These are phyloP conservation scores for Cladosporium phlei DNA, from an alignment of 2,329 filamentous ascomycete species.

Conservation along the genomic window DNA sequence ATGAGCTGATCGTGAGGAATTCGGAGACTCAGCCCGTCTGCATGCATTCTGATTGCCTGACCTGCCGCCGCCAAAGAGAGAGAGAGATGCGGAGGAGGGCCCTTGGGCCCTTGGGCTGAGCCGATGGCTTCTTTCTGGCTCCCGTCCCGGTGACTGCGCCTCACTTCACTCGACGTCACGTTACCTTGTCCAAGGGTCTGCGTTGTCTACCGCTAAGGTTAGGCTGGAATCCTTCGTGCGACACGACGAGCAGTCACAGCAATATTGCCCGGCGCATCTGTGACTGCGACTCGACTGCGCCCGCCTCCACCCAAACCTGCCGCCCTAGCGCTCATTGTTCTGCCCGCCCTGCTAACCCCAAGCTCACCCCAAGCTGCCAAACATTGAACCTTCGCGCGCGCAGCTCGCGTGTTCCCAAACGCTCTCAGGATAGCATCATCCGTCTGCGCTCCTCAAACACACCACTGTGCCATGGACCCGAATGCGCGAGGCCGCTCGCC, in stretches of 20 bases:
- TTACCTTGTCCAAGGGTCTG: no score
- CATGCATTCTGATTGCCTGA: no score
- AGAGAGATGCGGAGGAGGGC: no score
- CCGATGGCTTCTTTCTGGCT: no score
- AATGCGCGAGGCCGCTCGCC: constrained; percentile 25
- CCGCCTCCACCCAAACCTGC: constrained; percentile 1
- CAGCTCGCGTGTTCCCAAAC: constrained; percentile 4
- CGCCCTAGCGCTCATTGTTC: background rate
- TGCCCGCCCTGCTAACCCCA: background rate
- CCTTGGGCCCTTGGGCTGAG: no score
- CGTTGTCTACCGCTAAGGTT: no score
- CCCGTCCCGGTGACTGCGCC: no score
- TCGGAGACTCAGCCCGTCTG: no score
- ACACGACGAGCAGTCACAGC: background rate
- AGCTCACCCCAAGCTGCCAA: no score
- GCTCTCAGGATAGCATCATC: constrained; percentile 13
- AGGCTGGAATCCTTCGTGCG: constrained; percentile 3
- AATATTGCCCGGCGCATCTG: background rate
- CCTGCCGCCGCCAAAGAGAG: no score
- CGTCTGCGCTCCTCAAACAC: background rate
- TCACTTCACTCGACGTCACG: background rate
- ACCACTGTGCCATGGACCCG: constrained; percentile 10
- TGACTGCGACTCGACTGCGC: constrained; percentile 3
- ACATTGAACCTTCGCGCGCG: constrained; percentile 12
- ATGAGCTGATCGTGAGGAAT: no score